Evolutionary conservation across 768 basidiomycete species (phyloP).

Genomic region (Lactarius psammicola): DNA sequence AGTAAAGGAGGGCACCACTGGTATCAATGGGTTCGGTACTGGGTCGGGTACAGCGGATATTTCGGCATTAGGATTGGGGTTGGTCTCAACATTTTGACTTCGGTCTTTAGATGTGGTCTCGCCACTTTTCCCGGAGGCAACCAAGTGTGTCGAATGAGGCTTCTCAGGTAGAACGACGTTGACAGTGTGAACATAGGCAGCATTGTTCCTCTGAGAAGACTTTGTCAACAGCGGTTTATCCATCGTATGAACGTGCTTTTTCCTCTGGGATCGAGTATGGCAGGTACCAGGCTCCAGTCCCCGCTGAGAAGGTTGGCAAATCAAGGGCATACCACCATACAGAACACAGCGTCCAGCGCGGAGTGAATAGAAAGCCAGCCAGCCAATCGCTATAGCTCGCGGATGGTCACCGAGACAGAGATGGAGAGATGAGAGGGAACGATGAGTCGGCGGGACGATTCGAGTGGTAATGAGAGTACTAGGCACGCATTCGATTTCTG

Average conservation of each 20-base stretch:
- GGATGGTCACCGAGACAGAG: background rate
- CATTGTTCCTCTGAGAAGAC: slow-evolving; percentile 12
- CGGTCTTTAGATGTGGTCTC: slow-evolving; percentile 3
- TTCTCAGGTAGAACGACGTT: slow-evolving; percentile 23
- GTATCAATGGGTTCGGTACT: slow-evolving; percentile 43
- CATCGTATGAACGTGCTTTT: slow-evolving; percentile 3
- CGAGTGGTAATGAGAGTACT: background rate
- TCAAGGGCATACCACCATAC: slow-evolving; percentile 20
- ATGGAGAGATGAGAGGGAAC: background rate
- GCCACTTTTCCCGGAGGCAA: background rate
- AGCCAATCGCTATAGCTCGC: background rate
- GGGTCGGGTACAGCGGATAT: slow-evolving; percentile 49
- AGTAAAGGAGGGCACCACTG: slow-evolving; percentile 3
- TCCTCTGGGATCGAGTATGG: slow-evolving; percentile 4
- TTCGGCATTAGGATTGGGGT: slow-evolving; percentile 32
- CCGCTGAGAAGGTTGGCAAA: slow-evolving; percentile 15
- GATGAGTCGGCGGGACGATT: background rate
- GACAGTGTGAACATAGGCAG: slow-evolving; percentile 16
- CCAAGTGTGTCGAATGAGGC: slow-evolving; percentile 8
- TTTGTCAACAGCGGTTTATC: slow-evolving; percentile 1
- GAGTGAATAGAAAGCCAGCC: background rate
- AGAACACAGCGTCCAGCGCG: slow-evolving; percentile 25
- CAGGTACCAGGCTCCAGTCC: slow-evolving; percentile 8
- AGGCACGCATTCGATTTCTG: background rate
- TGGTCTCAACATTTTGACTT: slow-evolving; percentile 15